Evolutionary conservation across 108 stramenopile genomes (phyloP).

Genomic region (Cyclotella cryptica): DNA sequence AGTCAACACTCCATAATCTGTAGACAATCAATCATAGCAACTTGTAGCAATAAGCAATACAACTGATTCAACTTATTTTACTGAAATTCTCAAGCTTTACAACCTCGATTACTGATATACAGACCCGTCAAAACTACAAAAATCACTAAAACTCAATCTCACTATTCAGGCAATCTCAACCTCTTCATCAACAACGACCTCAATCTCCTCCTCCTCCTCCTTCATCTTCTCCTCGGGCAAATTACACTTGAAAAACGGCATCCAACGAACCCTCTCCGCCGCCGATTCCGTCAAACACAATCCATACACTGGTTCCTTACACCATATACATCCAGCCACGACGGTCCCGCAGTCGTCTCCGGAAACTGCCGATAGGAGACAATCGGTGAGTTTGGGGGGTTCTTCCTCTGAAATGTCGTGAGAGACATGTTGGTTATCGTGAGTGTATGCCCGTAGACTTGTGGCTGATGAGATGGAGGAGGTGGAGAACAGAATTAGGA

Average conservation of each 20-base stretch:
- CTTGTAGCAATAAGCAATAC: too few relatives aligned
- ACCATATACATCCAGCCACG: slow-evolving; percentile 40
- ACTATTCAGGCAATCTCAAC: not conserved
- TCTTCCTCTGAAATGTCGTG: not conserved
- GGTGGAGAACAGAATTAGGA: not conserved
- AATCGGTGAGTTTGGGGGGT: slow-evolving; percentile 21
- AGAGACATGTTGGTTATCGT: not conserved
- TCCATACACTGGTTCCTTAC: slow-evolving; percentile 39
- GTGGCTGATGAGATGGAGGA: not conserved
- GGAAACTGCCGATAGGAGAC: slow-evolving; percentile 37
- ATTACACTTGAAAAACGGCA: slow-evolving; percentile 36
- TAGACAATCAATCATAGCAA: too few relatives aligned
- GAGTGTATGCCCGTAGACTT: not conserved
- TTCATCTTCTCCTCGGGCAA: not conserved
- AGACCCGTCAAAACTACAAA: too few relatives aligned
- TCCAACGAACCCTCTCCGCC: slow-evolving; percentile 32
- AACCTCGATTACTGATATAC: too few relatives aligned
- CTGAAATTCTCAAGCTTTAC: too few relatives aligned
- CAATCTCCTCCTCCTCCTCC: not conserved
- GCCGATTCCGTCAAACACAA: slow-evolving; percentile 37
- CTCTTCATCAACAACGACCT: not conserved
- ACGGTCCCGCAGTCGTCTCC: slow-evolving; percentile 29
- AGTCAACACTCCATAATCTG: too few relatives aligned
- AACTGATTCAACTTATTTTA: too few relatives aligned
- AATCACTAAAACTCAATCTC: not conserved